A percentile compares a stretch with the other conserved stretches of the same genome.
Conservation (phyloP, 495 filamentous ascomycete genomes). For the Penicillium waksmanii region DNA sequence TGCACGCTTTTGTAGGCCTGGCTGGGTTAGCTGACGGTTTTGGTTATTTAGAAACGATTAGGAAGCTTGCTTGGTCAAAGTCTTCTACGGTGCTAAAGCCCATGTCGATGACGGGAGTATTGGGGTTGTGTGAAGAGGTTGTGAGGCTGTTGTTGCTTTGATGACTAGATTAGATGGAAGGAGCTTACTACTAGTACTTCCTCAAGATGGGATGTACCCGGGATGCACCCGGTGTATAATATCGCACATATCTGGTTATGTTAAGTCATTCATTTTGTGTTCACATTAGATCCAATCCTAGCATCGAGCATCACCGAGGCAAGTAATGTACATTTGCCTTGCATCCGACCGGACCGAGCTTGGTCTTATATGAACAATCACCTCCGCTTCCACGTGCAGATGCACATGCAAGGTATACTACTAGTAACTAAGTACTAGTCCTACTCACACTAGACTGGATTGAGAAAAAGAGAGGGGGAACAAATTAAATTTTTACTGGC, state of each 20-base stretch:
- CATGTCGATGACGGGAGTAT: constrained; percentile 10
- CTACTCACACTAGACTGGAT: too few relatives aligned
- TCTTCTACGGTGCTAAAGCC: constrained; percentile 22
- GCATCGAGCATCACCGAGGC: not conserved
- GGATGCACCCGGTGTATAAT: too few relatives aligned
- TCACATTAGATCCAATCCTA: not conserved
- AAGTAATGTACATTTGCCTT: not conserved
- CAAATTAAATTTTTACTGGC: too few relatives aligned
- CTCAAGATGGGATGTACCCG: too few relatives aligned
- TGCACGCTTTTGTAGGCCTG: constrained; percentile 34
- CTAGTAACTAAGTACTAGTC: too few relatives aligned
- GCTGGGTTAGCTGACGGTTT: not conserved
- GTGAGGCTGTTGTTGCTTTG: not conserved
- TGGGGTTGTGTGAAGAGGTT: not conserved
- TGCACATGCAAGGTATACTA: not conserved
- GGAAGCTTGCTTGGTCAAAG: constrained; percentile 22
- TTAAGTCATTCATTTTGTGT: too few relatives aligned
- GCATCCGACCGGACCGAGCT: constrained; percentile 5
- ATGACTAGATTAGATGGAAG: not conserved
- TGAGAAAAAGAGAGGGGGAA: too few relatives aligned
- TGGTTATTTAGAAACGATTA: not conserved
- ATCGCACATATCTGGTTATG: too few relatives aligned
- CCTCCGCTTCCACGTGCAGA: not conserved
- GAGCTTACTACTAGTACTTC: not conserved
- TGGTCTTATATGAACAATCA: too few relatives aligned